A percentile compares a stretch with the other conserved stretches of the same genome.
Evolutionary conservation across 495 filamentous ascomycete species (phyloP).

Genomic region (Penicillium turbatum): DNA sequence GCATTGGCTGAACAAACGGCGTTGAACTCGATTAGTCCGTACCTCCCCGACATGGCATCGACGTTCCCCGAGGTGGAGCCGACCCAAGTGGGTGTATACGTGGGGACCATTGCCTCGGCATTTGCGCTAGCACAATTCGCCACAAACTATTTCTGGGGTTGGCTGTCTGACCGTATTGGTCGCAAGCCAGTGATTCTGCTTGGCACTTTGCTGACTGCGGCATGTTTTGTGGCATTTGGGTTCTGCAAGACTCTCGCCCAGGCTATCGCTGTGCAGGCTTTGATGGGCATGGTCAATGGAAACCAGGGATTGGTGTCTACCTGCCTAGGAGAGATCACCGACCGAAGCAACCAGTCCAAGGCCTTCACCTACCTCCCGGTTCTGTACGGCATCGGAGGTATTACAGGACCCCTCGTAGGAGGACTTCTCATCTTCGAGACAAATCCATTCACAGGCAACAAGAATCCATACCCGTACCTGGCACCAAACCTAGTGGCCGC

Average conservation of each 20-base stretch:
- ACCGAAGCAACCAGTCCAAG: constrained; percentile 84
- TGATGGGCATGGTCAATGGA: constrained; percentile 92
- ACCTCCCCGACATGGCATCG: constrained; percentile 86
- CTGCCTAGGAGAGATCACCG: constrained; percentile 90
- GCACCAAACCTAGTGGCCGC: constrained; percentile 77
- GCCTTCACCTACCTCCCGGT: constrained; percentile 92
- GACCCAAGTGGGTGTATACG: constrained; percentile 75
- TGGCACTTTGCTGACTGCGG: constrained; percentile 77
- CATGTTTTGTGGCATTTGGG: constrained; percentile 81
- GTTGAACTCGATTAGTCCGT: constrained; percentile 93
- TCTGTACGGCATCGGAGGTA: constrained; percentile 87
- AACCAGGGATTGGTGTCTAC: constrained; percentile 87
- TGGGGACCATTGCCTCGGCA: constrained; percentile 80
- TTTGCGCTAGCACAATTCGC: constrained; percentile 90
- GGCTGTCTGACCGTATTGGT: constrained; percentile 82
- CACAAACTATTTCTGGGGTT: constrained; percentile 94
- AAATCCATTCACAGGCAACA: constrained; percentile 49
- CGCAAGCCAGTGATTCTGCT: constrained; percentile 85
- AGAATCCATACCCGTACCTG: constrained; percentile 73
- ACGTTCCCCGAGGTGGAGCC: constrained; percentile 75
- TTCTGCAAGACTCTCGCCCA: constrained; percentile 80
- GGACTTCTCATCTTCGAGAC: constrained; percentile 66
- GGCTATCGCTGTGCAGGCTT: constrained; percentile 73
- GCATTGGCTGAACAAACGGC: constrained; percentile 93
- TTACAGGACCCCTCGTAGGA: constrained; percentile 88